These are phyloP conservation scores for Mucor velutinosus DNA, from an alignment of 371 early-diverging fungal genomes.

Conservation along the genomic window DNA sequence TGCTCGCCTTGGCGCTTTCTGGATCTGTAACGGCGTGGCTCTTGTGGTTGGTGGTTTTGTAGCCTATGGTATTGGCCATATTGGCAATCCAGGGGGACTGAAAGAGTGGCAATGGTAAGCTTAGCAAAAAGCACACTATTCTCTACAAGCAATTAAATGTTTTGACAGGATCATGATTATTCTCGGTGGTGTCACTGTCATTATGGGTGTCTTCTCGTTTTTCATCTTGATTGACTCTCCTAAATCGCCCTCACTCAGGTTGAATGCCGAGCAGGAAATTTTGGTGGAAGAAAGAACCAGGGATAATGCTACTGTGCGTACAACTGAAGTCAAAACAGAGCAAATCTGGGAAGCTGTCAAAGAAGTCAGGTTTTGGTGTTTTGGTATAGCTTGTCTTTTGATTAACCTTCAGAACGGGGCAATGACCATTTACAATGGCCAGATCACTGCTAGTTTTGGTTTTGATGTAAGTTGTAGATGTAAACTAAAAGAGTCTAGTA, in stretches of 20 bases:
- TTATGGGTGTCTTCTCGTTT: slow-evolving; percentile 28
- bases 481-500: background rate
- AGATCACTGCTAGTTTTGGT: slow-evolving; percentile 35
- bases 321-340: slow-evolving; percentile 27
- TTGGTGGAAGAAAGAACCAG: slow-evolving; percentile 40
- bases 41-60: slow-evolving; percentile 64
- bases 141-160: background rate
- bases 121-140: background rate
- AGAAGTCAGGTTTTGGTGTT: slow-evolving; percentile 37
- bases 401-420: slow-evolving; percentile 43
- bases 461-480: slow-evolving; percentile 31
- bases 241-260: slow-evolving; percentile 23
- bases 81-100: slow-evolving; percentile 42
- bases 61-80: slow-evolving; percentile 58
- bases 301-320: slow-evolving; percentile 42
- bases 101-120: slow-evolving; percentile 61
- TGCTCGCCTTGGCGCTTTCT: slow-evolving; percentile 39
- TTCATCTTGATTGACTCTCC: slow-evolving; percentile 44
- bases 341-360: slow-evolving; percentile 41
- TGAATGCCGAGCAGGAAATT: slow-evolving; percentile 43
- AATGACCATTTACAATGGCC: slow-evolving; percentile 36
- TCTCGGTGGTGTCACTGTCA: slow-evolving; percentile 27
- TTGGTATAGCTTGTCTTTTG: slow-evolving; percentile 30
- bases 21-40: slow-evolving; percentile 52
- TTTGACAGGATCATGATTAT: slow-evolving; percentile 45